A percentile compares a stretch with the other conserved stretches of the same genome.
These are phyloP conservation scores for Panicum hallii DNA, from an alignment of 202 grass and related monocot genomes.

Conservation along the genomic window DNA sequence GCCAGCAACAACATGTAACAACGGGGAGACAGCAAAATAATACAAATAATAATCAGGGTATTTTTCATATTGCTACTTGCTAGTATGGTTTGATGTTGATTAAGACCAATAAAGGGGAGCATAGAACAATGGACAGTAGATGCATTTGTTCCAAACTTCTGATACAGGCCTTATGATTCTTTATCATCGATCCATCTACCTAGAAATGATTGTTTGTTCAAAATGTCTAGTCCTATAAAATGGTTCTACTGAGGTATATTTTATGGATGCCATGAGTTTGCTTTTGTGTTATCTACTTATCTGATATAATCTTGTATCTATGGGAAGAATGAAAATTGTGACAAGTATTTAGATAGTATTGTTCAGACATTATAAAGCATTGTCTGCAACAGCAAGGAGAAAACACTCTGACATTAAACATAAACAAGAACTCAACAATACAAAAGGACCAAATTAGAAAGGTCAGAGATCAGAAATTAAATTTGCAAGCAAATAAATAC, in stretches of 20 bases:
- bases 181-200: conserved; percentile 1
- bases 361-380: neutral
- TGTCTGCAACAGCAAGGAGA: neutral
- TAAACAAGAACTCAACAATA: conserved; percentile 19
- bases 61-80: neutral
- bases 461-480: neutral
- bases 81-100: conserved; percentile 19
- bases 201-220: neutral
- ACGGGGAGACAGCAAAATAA: neutral
- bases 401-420: conserved; percentile 1
- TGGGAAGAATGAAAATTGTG: neutral
- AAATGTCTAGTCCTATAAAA: neutral
- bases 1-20: too few species aligned
- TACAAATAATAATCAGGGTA: neutral
- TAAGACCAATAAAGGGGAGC: too few species aligned
- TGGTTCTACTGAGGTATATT: neutral
- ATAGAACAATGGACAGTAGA: neutral
- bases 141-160: neutral
- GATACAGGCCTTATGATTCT: neutral
- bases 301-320: conserved; percentile 15
- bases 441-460: conserved; percentile 25
- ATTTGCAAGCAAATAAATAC: conserved; percentile 45
- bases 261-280: neutral
- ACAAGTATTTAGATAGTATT: conserved; percentile 22
- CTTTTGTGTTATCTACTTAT: neutral